phyloP scores from a whole-genome alignment of 495 filamentous ascomycete genomes.

The Aspergillus diversus region DNA sequence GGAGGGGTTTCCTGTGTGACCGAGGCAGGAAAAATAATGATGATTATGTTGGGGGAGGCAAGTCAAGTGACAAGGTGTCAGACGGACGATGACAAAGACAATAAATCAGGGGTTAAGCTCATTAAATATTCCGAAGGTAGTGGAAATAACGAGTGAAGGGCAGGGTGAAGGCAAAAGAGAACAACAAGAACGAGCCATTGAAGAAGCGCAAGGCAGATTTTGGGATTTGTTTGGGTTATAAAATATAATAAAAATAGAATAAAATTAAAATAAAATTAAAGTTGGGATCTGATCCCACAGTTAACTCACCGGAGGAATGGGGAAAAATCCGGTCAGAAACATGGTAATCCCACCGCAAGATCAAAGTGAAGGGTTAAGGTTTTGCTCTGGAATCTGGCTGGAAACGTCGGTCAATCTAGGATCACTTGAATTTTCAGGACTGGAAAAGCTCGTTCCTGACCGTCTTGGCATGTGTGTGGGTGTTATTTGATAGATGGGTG shows the following conservation, averaged over 20 bases:
- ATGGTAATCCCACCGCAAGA: slow-evolving; percentile 18
- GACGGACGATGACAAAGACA: too few relatives aligned
- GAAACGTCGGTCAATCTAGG: slow-evolving; percentile 27
- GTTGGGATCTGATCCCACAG: neutral
- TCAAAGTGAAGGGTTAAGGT: slow-evolving; percentile 20
- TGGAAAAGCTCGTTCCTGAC: slow-evolving; percentile 21
- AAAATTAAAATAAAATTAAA: neutral
- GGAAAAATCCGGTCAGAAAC: slow-evolving; percentile 15
- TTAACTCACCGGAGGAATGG: slow-evolving; percentile 8
- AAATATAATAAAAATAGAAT: neutral
- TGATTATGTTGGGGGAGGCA: too few relatives aligned
- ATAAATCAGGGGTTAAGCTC: too few relatives aligned
- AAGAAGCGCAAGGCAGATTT: neutral
- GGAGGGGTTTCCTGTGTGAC: too few relatives aligned
- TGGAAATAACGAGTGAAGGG: too few relatives aligned
- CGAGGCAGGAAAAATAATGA: too few relatives aligned
- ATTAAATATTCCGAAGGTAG: too few relatives aligned
- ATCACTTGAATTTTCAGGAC: slow-evolving; percentile 5
- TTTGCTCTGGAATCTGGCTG: slow-evolving; percentile 16
- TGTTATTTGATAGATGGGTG: slow-evolving; percentile 16
- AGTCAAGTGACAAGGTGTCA: too few relatives aligned
- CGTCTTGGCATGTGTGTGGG: slow-evolving; percentile 18
- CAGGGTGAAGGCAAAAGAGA: too few relatives aligned
- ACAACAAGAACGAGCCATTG: too few relatives aligned
- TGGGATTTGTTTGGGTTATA: neutral